Evolutionary conservation across 2,329 filamentous ascomycete species (phyloP), one percentile per base, ranked within the genome.

Genomic region (Verticillium nonalfalfae): DNA sequence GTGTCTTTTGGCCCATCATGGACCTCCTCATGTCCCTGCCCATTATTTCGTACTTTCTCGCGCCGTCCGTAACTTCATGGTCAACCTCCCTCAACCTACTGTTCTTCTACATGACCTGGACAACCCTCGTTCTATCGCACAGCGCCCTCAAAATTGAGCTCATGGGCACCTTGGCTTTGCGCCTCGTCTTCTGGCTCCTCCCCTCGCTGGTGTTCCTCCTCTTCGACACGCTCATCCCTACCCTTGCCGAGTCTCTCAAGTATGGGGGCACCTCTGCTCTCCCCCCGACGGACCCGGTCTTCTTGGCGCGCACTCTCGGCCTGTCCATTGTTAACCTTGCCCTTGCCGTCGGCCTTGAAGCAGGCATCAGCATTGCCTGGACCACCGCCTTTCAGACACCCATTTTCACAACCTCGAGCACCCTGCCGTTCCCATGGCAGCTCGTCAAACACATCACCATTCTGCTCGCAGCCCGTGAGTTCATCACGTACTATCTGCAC

Each of bases 51-150:
- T 90, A 88, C 69, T 79, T 90, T 68, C 78, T 87, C 57, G 81
- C 85, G 21, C 84, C 85, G 1, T 78, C 82, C 56, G 72, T 86
- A 62, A 83, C 85, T 7, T 89, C 90, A 7, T 93, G 89, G 78
- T 88, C 81, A 14, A 94, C 92, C 1, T 93, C 88, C 1, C 79
- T 96, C 65, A 97, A 95, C 73, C 77, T 96, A 31, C 78, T 96
- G 64, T 93, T 96, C 79, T 95, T 97, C 75, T 94, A 93, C 73
- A 84, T 96, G 78, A 94, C 91, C 67, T 97, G 93, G 93, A 86
- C 87, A 6, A 94, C 91, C 0, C 82, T 97, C 36, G 86, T 96
- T 45, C 79, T 94, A 3, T 90, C 89, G 7, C 90, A 96, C 68
- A 81, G 88, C 1, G 87, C 90, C 0, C 78, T 95, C 15, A 84